Evolutionary conservation across 306 rosid genomes (phyloP), one percentile per base, ranked within the genome.

Genomic region (Cyamopsis tetragonoloba): DNA sequence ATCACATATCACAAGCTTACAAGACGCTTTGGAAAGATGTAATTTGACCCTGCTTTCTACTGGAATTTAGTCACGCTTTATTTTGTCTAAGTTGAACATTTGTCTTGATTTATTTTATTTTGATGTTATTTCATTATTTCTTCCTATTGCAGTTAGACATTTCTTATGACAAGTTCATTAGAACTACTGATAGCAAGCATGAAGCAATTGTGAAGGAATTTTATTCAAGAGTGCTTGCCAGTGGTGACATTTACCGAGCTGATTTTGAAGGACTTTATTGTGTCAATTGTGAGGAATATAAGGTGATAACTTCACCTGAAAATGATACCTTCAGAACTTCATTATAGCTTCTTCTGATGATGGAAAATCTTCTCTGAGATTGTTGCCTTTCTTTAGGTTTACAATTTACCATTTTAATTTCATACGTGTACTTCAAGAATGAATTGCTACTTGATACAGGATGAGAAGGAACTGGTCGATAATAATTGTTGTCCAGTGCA

Each of bases 251-350:
- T 69, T 93, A 93, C 74, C 88, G 87, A 66, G 96, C 97, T 77
- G 95, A 93, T 70, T 93, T 89, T 56, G 97, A 88, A 72, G 98
- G 98, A 43, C 93, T 93, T 66, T 93, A 93, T 83, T 93, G 98
- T 65, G 83, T 93, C 70, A 89, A 87, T 62, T 93, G 98, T 26
- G 98, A 93, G 80, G 98, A 93, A 68, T 93, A 93, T 71, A 93
- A 93, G 98, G 96, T 92, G 43, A 18, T 68, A 23, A 34, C 72
- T 81, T 44, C 8, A 31, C 55, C 26, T 18, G 38, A 24, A 69
- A 56, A 71, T 62, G 65, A 19, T 39, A 44, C 44, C 19, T n/a
- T n/a, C n/a, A n/a, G n/a, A n/a, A n/a, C n/a, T n/a, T n/a, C n/a
- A n/a, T n/a, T n/a, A n/a, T 6, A 64, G 30, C 19, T 38, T 71